Percentiles rank a stretch among this genome's conserved stretches.
These are phyloP conservation scores for Brasilioporus rufonigricans DNA, from an alignment of 768 basidiomycete genomes.

Conservation along the genomic window DNA sequence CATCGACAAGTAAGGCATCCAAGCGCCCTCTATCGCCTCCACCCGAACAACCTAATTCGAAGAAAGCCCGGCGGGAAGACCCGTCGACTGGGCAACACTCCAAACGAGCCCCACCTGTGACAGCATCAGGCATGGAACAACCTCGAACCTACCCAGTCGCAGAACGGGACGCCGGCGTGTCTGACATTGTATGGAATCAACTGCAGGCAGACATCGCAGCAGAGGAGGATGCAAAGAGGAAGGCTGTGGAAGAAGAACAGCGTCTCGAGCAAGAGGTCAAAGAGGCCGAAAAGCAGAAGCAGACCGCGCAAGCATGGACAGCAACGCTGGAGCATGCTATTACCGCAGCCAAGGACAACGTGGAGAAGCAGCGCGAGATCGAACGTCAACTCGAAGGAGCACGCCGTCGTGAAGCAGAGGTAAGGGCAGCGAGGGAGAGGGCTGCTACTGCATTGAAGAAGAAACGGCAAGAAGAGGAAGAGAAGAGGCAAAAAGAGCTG, in stretches of 20 bases:
- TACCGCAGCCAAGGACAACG: conserved; percentile 18
- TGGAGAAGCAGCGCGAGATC: conserved; percentile 21
- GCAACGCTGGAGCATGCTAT: conserved; percentile 18
- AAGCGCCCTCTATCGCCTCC: conserved; percentile 22
- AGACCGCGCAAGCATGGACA: conserved; percentile 9
- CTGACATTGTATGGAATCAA: conserved; percentile 51
- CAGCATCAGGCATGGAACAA: neutral
- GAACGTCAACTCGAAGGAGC: conserved; percentile 30
- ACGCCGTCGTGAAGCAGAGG: conserved; percentile 27
- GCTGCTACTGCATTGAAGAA: conserved; percentile 29
- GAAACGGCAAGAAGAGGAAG: conserved; percentile 40
- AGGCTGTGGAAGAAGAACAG: conserved; percentile 19
- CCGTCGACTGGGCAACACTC: neutral
- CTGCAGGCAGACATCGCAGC: conserved; percentile 40
- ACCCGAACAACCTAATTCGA: conserved; percentile 1
- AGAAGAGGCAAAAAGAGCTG: conserved; percentile 20
- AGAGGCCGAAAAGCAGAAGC: conserved; percentile 8
- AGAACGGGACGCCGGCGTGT: conserved; percentile 50
- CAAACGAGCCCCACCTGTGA: conserved; percentile 1
- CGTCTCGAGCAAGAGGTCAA: conserved; percentile 20
- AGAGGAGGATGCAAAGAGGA: conserved; percentile 16
- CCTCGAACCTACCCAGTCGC: conserved; percentile 7
- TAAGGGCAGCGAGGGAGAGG: conserved; percentile 25
- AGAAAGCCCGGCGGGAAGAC: neutral
- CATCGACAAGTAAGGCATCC: conserved; percentile 17